Percentiles rank a stretch among this genome's conserved stretches.
Conservation (phyloP, 306 rosid species). For the Cyamopsis tetragonoloba region DNA sequence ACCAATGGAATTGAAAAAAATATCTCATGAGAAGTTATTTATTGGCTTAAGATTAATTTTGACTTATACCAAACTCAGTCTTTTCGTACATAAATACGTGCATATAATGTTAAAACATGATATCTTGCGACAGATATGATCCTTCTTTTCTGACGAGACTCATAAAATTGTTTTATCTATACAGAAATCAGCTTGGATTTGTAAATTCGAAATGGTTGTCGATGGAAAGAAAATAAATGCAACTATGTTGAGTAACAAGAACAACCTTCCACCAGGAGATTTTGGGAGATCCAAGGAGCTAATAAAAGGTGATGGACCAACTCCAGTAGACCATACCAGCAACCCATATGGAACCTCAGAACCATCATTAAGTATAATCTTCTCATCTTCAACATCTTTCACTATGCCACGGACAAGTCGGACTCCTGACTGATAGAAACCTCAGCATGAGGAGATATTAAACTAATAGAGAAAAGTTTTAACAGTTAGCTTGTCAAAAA, state of each 20-base stretch:
- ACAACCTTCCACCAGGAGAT: constrained; percentile 94
- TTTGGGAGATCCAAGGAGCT: constrained; percentile 64
- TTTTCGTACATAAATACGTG: neutral
- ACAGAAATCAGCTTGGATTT: neutral
- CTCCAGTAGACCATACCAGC: constrained; percentile 98
- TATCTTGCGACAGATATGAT: neutral
- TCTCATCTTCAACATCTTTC: constrained; percentile 73
- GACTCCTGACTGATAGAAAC: constrained; percentile 86
- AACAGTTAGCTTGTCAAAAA: neutral
- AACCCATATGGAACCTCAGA: constrained; percentile 93
- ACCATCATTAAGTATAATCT: constrained; percentile 79
- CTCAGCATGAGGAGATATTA: constrained; percentile 17
- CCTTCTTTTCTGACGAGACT: neutral
- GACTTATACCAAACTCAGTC: neutral
- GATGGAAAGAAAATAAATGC: constrained; percentile 14
- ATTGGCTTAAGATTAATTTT: neutral
- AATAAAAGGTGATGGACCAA: constrained; percentile 82
- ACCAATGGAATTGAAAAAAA: neutral
- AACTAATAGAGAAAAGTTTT: constrained; percentile 1
- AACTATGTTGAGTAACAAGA: constrained; percentile 15
- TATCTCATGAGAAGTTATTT: neutral
- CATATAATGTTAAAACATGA: neutral
- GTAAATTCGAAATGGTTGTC: constrained; percentile 9
- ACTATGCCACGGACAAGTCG: constrained; percentile 86
- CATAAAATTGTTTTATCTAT: neutral